A percentile compares a stretch with the other conserved stretches of the same genome.
Conservation (phyloP, 257 asterid genomes). For the Ilex asprella region DNA sequence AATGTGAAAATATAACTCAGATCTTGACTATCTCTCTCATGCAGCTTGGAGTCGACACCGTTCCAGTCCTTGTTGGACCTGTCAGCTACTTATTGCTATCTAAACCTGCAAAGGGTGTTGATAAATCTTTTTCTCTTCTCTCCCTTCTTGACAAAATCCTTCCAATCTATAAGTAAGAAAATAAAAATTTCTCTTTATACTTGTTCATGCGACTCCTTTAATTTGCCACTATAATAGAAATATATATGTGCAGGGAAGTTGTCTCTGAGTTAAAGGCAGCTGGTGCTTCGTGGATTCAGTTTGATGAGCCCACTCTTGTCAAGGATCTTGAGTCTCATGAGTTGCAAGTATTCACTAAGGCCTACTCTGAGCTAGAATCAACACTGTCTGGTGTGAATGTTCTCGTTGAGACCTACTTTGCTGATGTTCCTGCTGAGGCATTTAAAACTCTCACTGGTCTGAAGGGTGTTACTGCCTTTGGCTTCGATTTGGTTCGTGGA, state of each 20-base stretch:
- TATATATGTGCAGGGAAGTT: conserved; percentile 31
- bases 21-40: not conserved
- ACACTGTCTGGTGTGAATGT: conserved; percentile 44
- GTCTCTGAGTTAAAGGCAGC: conserved; percentile 40
- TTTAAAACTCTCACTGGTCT: conserved; percentile 44
- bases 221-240: conserved; percentile 2
- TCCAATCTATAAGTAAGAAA: conserved; percentile 39
- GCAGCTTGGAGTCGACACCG: conserved; percentile 46
- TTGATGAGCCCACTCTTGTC: conserved; percentile 49
- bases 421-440: conserved; percentile 48
- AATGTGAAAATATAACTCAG: not conserved
- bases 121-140: conserved; percentile 35
- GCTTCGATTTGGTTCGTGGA: conserved; percentile 40
- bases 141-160: conserved; percentile 46
- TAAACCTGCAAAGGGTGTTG: conserved; percentile 47
- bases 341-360: conserved; percentile 40
- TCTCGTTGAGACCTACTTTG: conserved; percentile 43
- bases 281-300: conserved; percentile 42
- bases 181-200: not conserved
- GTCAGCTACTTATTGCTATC: conserved; percentile 48
- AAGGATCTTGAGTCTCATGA: conserved; percentile 46
- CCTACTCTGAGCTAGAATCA: conserved; percentile 36
- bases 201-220: not conserved
- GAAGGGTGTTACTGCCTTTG: conserved; percentile 41
- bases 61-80: conserved; percentile 50